A percentile compares a stretch with the other conserved stretches of the same genome.
phyloP scores from a whole-genome alignment of 768 basidiomycete genomes.

The Boletus rex-veris region DNA sequence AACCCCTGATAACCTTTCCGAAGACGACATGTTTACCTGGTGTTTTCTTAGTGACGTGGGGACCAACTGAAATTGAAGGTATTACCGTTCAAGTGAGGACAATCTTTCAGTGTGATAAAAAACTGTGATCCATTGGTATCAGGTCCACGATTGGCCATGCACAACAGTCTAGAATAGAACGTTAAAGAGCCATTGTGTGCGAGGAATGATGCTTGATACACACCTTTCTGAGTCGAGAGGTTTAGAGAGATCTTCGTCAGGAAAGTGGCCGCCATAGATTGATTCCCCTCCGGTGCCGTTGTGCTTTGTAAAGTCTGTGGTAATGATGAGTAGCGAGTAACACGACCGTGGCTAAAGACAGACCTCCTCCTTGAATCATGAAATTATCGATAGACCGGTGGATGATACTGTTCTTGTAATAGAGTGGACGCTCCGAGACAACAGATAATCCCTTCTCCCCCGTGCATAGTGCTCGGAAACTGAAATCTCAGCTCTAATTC shows the following conservation, averaged over 20 bases:
- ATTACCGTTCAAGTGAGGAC: conserved; percentile 71
- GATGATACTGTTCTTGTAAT: conserved; percentile 76
- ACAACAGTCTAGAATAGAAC: conserved; percentile 52
- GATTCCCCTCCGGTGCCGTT: conserved; percentile 82
- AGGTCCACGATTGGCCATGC: conserved; percentile 87
- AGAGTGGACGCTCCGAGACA: conserved; percentile 61
- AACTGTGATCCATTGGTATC: conserved; percentile 87
- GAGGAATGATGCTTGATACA: conserved; percentile 17
- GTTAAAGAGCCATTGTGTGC: not conserved
- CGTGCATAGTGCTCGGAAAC: conserved; percentile 83
- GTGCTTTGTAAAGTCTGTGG: conserved; percentile 70
- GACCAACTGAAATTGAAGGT: not conserved
- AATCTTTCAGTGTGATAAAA: conserved; percentile 76
- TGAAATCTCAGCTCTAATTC: conserved; percentile 29
- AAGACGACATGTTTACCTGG: conserved; percentile 60
- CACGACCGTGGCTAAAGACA: conserved; percentile 10
- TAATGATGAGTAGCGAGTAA: not conserved
- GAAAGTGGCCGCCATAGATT: conserved; percentile 72
- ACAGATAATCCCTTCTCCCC: conserved; percentile 77
- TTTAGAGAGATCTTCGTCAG: conserved; percentile 69
- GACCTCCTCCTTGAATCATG: conserved; percentile 81
- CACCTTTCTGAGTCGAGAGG: conserved; percentile 64
- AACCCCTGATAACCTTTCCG: conserved; percentile 57
- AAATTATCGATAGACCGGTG: conserved; percentile 78
- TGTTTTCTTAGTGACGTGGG: not conserved